Evolutionary conservation across 805 yeast genomes (phyloP).

Genomic region (Kluyveromyces lactis): DNA sequence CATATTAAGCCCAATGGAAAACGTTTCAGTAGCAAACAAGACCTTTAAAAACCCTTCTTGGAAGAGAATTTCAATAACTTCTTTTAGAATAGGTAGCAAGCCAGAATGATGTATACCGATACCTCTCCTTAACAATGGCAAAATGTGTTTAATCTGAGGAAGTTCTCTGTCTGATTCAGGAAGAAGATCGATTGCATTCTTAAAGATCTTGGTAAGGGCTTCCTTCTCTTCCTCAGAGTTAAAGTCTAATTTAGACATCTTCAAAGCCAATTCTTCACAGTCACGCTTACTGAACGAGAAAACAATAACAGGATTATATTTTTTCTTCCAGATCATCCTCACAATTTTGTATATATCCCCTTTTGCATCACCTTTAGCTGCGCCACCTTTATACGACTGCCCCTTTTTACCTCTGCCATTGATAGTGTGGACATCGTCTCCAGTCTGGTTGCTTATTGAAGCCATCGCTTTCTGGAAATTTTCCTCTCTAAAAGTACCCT

Average conservation of each 20-base stretch:
- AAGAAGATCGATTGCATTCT: conserved; percentile 77
- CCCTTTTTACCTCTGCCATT: conserved; percentile 63
- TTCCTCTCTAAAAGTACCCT: conserved; percentile 92
- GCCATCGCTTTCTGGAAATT: conserved; percentile 99
- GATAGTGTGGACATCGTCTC: conserved; percentile 69
- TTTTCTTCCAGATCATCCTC: conserved; percentile 94
- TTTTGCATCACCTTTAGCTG: conserved; percentile 48
- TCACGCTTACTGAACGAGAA: conserved; percentile 97
- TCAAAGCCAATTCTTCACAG: conserved; percentile 88
- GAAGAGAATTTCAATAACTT: conserved; percentile 89
- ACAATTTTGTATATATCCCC: conserved; percentile 94
- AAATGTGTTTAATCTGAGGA: conserved; percentile 88
- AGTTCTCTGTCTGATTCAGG: conserved; percentile 88
- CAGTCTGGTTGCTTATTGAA: conserved; percentile 69
- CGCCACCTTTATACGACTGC: conserved; percentile 79
- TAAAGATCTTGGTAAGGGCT: conserved; percentile 80
- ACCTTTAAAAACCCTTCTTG: conserved; percentile 96
- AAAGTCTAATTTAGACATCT: conserved; percentile 93
- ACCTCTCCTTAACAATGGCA: conserved; percentile 87
- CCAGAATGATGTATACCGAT: conserved; percentile 99
- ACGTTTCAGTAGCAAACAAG: conserved; percentile 95
- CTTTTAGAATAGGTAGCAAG: conserved; percentile 83
- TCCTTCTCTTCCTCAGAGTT: conserved; percentile 91
- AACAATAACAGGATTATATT: conserved; percentile 96
- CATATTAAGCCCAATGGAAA: conserved; percentile 97